Evolutionary conservation across 768 basidiomycete species (phyloP), one percentile per base, ranked within the genome.

Genomic region (Hysterangium stoloniferum): DNA sequence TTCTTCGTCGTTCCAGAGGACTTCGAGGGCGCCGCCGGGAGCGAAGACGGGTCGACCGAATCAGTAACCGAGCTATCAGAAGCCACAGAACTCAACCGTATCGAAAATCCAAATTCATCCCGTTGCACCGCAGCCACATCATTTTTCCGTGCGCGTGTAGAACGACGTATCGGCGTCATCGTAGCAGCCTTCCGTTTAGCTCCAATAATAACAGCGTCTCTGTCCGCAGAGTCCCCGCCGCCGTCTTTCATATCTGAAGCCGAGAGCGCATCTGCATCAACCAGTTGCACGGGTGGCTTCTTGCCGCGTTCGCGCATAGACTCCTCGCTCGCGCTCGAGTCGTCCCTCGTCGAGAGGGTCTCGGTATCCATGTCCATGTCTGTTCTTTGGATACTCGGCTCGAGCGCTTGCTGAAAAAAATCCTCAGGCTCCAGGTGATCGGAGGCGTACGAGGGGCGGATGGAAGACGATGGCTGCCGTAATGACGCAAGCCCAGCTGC

Each of bases 251-350:
- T 13, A 20, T 20, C 12, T 41, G 36, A 9, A 37, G 29, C 47
- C 24, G 15, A 8, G 17, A 17, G 29, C n/a, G 6, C 34, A 35
- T 35, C 25, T 17, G n/a, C 6, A 12, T 50, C 17, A 31, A 28
- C 44, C 44, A 45, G 15, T 13, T 45, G 15, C 29, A 7, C 27
- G 29, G 44, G 6, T 15, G 6, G 29, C 24, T 4, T 45, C 44
- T 28, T 31, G 12, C 29, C 44, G 13, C 27, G 34, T 17, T 20
- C 48, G 15, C 29, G 19, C 22, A 29, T 50, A 42, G 36, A 27
- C 40, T 29, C 48, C 32, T 50, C 48, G 25, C 11, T 50, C 48
- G 48, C 48, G 48, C 48, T 50, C 48, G 48, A 50, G 48, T 29
- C 38, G 48, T 50, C 40, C 38, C 36, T 31, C 37, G 48, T 50